phyloP scores from a whole-genome alignment of 257 asterid genomes.

The Echium plantagineum region DNA sequence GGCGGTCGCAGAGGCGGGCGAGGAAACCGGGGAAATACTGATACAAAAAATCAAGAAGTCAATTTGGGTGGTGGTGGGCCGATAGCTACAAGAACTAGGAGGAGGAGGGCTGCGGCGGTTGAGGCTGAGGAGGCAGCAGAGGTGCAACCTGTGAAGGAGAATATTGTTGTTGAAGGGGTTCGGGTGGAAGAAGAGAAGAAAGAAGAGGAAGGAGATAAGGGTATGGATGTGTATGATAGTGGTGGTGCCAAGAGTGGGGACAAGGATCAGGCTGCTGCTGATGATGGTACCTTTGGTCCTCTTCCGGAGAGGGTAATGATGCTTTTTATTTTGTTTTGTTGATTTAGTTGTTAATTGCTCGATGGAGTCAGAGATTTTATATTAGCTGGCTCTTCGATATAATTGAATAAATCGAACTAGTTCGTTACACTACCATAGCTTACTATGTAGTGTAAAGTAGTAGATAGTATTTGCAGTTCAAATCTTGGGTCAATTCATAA shows the following conservation, averaged over 20 bases:
- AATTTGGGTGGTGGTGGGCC: conserved; percentile 33
- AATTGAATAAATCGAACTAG: too few relatives aligned
- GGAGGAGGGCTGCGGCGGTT: conserved; percentile 42
- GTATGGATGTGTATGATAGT: conserved; percentile 42
- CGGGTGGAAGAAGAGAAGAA: neutral
- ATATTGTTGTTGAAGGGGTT: too few relatives aligned
- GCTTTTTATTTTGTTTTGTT: neutral
- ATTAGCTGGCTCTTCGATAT: too few relatives aligned
- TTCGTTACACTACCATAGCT: too few relatives aligned
- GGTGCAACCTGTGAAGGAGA: too few relatives aligned
- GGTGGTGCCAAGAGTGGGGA: conserved; percentile 39
- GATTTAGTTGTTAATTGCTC: too few relatives aligned
- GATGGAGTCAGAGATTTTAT: too few relatives aligned
- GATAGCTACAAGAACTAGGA: conserved; percentile 49
- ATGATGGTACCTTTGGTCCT: conserved; percentile 40
- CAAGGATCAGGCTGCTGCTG: conserved; percentile 47
- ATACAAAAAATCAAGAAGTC: neutral
- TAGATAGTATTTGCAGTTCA: too few relatives aligned
- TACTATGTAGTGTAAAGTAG: too few relatives aligned
- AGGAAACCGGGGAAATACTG: conserved; percentile 8
- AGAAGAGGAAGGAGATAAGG: conserved; percentile 34
- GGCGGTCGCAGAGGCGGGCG: conserved; percentile 72
- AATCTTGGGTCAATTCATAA: too few relatives aligned
- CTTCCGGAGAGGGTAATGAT: conserved; percentile 53
- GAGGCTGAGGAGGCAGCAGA: conserved; percentile 3